Percentiles rank a stretch among this genome's conserved stretches.
These are phyloP conservation scores for Chloromonas sp. DNA, from an alignment of 163 green algal genomes.

Conservation along the genomic window DNA sequence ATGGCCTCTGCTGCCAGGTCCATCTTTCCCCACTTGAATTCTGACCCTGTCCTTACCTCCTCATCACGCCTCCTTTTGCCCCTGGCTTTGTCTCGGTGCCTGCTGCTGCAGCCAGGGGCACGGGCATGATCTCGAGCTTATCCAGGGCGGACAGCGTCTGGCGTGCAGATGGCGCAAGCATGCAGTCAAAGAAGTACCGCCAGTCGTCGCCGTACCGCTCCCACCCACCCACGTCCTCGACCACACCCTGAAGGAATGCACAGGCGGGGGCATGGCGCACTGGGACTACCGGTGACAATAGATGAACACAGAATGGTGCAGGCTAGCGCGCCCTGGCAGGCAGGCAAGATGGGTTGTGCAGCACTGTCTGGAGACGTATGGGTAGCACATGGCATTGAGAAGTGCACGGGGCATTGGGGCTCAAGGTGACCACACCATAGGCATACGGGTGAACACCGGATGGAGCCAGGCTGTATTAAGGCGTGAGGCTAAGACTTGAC, in stretches of 20 bases:
- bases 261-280: not conserved
- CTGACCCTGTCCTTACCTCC: too few species aligned
- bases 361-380: not conserved
- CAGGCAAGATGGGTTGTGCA: constrained; percentile 24
- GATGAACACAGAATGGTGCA: not conserved
- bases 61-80: not conserved
- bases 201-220: constrained; percentile 73
- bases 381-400: not conserved
- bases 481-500: too few species aligned
- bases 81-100: too few species aligned
- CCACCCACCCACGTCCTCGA: constrained; percentile 58
- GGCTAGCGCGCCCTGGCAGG: not conserved
- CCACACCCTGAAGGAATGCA: not conserved
- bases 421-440: too few species aligned
- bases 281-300: not conserved
- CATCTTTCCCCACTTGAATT: too few species aligned
- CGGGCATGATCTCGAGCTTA: constrained; percentile 42
- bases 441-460: too few species aligned
- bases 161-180: constrained; percentile 79
- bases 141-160: constrained; percentile 55
- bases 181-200: constrained; percentile 93
- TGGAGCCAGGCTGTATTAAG: too few species aligned
- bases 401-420: not conserved
- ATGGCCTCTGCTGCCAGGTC: too few species aligned
- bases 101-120: not conserved